Evolutionary conservation across 169 alveolate species (phyloP), one percentile per base, ranked within the genome.

Genomic region (Blepharisma undulans): DNA sequence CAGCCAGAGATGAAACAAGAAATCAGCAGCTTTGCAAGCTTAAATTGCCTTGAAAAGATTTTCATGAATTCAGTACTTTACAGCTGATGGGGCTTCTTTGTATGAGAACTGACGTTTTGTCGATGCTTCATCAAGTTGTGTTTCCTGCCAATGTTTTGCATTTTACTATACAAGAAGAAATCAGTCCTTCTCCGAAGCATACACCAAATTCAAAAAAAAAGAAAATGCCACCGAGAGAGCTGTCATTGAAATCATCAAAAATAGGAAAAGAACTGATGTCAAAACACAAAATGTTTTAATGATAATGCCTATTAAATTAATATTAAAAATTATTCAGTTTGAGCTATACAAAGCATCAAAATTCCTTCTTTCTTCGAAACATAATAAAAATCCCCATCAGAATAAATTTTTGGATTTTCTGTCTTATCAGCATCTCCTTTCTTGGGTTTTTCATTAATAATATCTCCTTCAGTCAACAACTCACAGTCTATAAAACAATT

Each of bases 41-140:
- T 6, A 25, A 86, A 25, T 27, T 86, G 30, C 25, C 84, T 32
- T 36, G 82, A 29, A 82, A 86, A 12, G 90, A 86, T 22, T 86
- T 86, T 36, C n/a, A 21, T 4, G 30, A n/a, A 1, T 86, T 86
- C 82, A 27, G 59, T 16, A 27, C 84, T 0, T 86, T 86, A 25
- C 90, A 86, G 34, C 7, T 86, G 12, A 82, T 86, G 22, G 90
- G 90, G n/a, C 66, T 86, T 19, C n/a, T 86, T 8, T 30, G 90
- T 36, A 19, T 86, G 27, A 25, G 90, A 4, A 72, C 29, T 72
- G 90, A 86, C 72, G 36, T 72, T 27, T 59, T 25, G 30, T 82
- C 72, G 27, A 21, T 21, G 34, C 48, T 86, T 2, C 90, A 86
- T 25, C 66, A 29, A 66, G 12, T 32, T 27, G 61, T 86, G 16